Base-by-base conservation (phyloP, 768 basidiomycete species). In the Pleurotus sapidus region DNA sequence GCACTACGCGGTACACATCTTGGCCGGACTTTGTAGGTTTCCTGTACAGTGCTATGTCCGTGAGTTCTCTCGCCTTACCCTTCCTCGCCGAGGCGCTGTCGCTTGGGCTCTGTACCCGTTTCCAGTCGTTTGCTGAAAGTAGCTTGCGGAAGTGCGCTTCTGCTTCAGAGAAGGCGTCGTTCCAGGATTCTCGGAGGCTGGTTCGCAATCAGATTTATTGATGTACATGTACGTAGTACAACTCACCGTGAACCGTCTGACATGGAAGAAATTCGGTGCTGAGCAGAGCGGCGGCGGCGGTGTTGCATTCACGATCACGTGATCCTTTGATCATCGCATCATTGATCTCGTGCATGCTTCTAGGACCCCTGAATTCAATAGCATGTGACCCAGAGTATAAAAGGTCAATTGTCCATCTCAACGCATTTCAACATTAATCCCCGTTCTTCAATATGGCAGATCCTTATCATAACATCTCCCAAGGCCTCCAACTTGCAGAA, bases 181-280 rank as follows among this genome's bases (percentile, higher is more conserved):
- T 84, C 93, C 93, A 95, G 42, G 89, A 84, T 70, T 92, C 84
- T 64, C 87, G 87, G 61, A 95, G 78, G 61, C 93, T 94, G 59
- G 25, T n/a, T 37, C 8, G 39, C 34, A n/a, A 34, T 34, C 15
- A 38, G 58, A 23, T 59, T 53, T 9, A 51, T 58, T 27, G 27
- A 11, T 34, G 18, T 23, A 20, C 3, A 17, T 3, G 46, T 34
- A 18, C 56, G 43, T 2, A 42, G 37, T 17, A 17, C 27, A 5
- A 66, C 76, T 57, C 57, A 84, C 86, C 80, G 82, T 59, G 80
- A 82, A 59, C 87, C 87, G 74, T 88, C 87, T 46, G 79, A 78
- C 77, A 83, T 83, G 11, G 30, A 34, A 34, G 30, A 3, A 34
- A 34, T 7, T 11, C 9, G 11, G 8, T 34, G 20, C 20, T 20